These are phyloP conservation scores for Rutstroemia sp. DNA, from an alignment of 2,329 filamentous ascomycete genomes.

Conservation along the genomic window DNA sequence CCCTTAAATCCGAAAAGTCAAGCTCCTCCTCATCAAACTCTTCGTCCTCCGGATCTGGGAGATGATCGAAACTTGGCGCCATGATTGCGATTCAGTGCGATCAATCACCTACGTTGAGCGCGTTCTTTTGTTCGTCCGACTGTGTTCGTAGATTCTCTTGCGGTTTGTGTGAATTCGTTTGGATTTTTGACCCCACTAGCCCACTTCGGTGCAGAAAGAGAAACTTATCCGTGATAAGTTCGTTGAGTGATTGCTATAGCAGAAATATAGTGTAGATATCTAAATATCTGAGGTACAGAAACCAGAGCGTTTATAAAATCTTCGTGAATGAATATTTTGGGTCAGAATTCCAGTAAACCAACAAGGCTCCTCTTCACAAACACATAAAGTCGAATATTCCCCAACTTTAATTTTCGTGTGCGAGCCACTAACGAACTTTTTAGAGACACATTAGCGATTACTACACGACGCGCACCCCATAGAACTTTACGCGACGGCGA, in stretches of 20 bases:
- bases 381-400: conserved; percentile 5
- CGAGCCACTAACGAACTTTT: conserved; percentile 8
- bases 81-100: conserved; percentile 47
- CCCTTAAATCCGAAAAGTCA: conserved; percentile 88
- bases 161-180: conserved; percentile 11
- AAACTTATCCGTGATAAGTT: not conserved
- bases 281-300: not conserved
- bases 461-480: conserved; percentile 5
- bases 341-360: not conserved
- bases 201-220: conserved; percentile 4
- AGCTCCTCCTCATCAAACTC: conserved; percentile 88
- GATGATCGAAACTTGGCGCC: conserved; percentile 88
- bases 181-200: conserved; percentile 10
- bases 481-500: conserved; percentile 11
- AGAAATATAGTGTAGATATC: not conserved
- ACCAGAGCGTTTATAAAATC: not conserved
- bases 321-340: not conserved
- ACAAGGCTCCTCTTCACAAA: not conserved
- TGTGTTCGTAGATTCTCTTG: not conserved
- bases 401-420: conserved; percentile 12
- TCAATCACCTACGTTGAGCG: conserved; percentile 6
- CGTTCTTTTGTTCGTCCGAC: conserved; percentile 8
- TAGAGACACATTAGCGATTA: conserved; percentile 11
- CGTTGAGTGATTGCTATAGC: not conserved
- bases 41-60: conserved; percentile 83